A percentile compares a stretch with the other conserved stretches of the same genome.
Evolutionary conservation across 2,329 filamentous ascomycete species (phyloP).

Genomic region (Hypoxylon sp.): DNA sequence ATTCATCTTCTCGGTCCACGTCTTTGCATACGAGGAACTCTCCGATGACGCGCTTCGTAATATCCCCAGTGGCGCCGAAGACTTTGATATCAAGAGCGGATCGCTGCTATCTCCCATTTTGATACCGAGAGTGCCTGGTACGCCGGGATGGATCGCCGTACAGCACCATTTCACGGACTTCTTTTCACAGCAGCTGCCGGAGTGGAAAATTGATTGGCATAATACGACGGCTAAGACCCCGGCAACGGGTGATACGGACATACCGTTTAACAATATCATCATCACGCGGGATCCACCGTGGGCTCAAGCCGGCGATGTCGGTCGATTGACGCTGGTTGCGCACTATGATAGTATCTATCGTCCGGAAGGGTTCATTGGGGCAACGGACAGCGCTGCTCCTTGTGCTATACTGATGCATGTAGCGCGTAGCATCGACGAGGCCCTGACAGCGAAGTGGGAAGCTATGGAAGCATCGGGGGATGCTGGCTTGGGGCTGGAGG

Average conservation of each 20-base stretch:
- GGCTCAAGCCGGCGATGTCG: conserved; percentile 79
- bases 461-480: conserved; percentile 75
- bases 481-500: conserved; percentile 72
- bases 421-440: conserved; percentile 83
- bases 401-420: conserved; percentile 95
- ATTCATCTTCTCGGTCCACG: conserved; percentile 46
- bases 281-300: conserved; percentile 91
- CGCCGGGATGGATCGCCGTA: conserved; percentile 78
- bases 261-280: conserved; percentile 91
- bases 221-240: conserved; percentile 92
- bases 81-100: conserved; percentile 85
- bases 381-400: conserved; percentile 92
- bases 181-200: conserved; percentile 80
- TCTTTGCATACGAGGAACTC: conserved; percentile 66
- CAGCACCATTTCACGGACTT: conserved; percentile 88
- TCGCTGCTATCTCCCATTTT: conserved; percentile 88
- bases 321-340: conserved; percentile 87
- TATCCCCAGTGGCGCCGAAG: conserved; percentile 79
- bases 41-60: conserved; percentile 81
- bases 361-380: conserved; percentile 91
- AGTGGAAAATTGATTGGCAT: conserved; percentile 86
- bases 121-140: conserved; percentile 89
- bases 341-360: conserved; percentile 91
- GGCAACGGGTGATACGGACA: conserved; percentile 75
- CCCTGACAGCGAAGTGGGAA: conserved; percentile 86